Conservation (phyloP, 768 basidiomycete species). For the Kwoniella pini region DNA sequence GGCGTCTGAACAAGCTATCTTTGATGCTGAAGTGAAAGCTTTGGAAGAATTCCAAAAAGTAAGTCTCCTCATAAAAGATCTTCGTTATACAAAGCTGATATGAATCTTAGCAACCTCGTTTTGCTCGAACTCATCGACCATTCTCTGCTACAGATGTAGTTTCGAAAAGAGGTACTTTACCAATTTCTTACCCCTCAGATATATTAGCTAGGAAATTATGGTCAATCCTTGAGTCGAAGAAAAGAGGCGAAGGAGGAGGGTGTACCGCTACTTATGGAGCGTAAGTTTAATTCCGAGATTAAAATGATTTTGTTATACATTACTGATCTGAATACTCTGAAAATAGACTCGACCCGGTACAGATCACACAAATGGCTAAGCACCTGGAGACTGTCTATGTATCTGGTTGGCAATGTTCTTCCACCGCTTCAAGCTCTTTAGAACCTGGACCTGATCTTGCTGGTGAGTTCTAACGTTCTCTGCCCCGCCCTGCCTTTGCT, state of each 20-base stretch:
- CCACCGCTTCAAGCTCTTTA: conserved; percentile 87
- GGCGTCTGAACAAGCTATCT: conserved; percentile 59
- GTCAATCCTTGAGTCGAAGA: conserved; percentile 71
- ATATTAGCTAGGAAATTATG: conserved; percentile 84
- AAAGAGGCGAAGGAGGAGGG: conserved; percentile 55
- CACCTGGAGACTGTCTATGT: conserved; percentile 98
- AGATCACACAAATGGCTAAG: conserved; percentile 96
- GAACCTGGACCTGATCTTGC: conserved; percentile 99
- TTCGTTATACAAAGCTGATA: neutral
- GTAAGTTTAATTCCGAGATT: conserved; percentile 64
- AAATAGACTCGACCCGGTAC: conserved; percentile 95
- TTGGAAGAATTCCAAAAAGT: conserved; percentile 96
- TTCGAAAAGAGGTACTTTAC: conserved; percentile 84
- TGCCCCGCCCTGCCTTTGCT: too few species aligned
- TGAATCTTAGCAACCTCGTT: conserved; percentile 71
- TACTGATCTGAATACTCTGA: too few species aligned
- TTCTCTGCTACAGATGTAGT: conserved; percentile 94
- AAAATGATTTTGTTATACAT: too few species aligned
- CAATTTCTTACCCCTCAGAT: conserved; percentile 82
- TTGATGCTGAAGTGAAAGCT: conserved; percentile 76
- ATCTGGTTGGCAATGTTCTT: conserved; percentile 82
- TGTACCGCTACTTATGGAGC: conserved; percentile 93
- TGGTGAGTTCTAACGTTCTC: conserved; percentile 65
- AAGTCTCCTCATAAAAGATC: conserved; percentile 23
- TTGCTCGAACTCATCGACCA: conserved; percentile 79